These are phyloP conservation scores for Fomes fomentarius DNA, from an alignment of 1,284 basidiomycete genomes.

Conservation along the genomic window DNA sequence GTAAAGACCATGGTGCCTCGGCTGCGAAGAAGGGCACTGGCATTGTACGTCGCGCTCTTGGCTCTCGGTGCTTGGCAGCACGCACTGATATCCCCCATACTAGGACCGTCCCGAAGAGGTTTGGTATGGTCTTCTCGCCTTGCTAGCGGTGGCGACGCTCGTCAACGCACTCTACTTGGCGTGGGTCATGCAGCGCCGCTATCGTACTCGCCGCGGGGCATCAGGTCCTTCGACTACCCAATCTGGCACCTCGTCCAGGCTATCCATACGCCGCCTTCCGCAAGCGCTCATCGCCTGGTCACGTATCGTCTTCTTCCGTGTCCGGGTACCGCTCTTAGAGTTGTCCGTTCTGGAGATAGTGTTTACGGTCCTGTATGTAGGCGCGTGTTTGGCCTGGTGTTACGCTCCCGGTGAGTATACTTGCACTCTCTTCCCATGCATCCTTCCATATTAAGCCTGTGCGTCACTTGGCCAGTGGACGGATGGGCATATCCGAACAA, in stretches of 20 bases:
- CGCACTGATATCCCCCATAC: no score
- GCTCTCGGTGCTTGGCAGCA: no score
- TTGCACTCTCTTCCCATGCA: no score
- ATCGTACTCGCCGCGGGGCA: neutral
- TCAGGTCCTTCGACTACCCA: neutral
- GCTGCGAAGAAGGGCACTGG: no score
- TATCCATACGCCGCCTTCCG: slow-evolving; percentile 24
- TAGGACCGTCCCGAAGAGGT: slow-evolving; percentile 31
- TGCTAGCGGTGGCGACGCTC: slow-evolving; percentile 25
- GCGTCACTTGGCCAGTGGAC: neutral
- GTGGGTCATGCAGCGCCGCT: slow-evolving; percentile 27
- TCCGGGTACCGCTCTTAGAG: slow-evolving; percentile 29
- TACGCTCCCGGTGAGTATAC: slow-evolving; percentile 36
- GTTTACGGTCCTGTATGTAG: slow-evolving; percentile 30
- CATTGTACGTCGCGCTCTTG: no score
- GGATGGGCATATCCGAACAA: slow-evolving; percentile 19
- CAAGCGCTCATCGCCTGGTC: slow-evolving; percentile 29
- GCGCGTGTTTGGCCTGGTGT: slow-evolving; percentile 31
- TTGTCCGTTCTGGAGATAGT: slow-evolving; percentile 28
- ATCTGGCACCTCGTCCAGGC: neutral
- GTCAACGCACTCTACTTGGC: slow-evolving; percentile 25
- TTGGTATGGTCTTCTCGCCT: slow-evolving; percentile 28
- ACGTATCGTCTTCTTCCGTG: slow-evolving; percentile 34
- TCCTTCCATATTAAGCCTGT: neutral
- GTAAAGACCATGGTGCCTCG: no score